A percentile compares a stretch with the other conserved stretches of the same genome.
phyloP scores from a whole-genome alignment of 495 filamentous ascomycete genomes.

The Aspergillus kassunensis region DNA sequence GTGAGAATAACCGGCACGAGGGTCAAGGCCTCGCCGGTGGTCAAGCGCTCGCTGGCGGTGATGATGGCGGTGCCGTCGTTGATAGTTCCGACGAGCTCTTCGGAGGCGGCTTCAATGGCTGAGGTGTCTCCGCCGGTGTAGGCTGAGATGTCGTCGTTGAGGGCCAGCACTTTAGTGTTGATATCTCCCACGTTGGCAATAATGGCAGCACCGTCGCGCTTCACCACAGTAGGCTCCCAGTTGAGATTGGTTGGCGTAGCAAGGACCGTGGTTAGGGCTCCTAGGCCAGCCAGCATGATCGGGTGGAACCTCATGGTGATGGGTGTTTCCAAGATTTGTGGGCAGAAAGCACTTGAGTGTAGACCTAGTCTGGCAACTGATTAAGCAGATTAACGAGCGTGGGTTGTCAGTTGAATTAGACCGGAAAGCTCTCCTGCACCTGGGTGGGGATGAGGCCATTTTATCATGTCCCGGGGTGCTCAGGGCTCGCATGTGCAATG shows the following conservation, averaged over 20 bases:
- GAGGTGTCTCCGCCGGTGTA: slow-evolving; percentile 29
- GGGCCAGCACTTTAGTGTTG: slow-evolving; percentile 24
- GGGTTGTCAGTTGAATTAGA: background rate
- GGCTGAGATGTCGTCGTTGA: slow-evolving; percentile 31
- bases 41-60: slow-evolving; percentile 8
- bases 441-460: background rate
- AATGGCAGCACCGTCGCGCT: slow-evolving; percentile 32
- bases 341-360: too few relatives aligned
- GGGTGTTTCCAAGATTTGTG: too few relatives aligned
- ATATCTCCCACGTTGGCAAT: slow-evolving; percentile 28
- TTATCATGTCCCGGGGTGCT: background rate
- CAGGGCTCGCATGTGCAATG: background rate
- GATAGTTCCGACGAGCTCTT: slow-evolving; percentile 27
- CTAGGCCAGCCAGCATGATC: slow-evolving; percentile 2
- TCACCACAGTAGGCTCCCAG: slow-evolving; percentile 19
- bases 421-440: background rate
- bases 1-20: slow-evolving; percentile 30
- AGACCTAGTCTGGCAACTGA: background rate
- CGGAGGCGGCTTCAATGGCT: slow-evolving; percentile 25
- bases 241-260: slow-evolving; percentile 18
- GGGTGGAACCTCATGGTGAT: slow-evolving; percentile 7
- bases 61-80: slow-evolving; percentile 17
- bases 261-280: slow-evolving; percentile 12
- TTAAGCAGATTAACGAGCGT: background rate
- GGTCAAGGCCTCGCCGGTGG: slow-evolving; percentile 23